These are phyloP conservation scores for Harringtonia aguacate DNA, from an alignment of 2,329 filamentous ascomycete genomes.

Conservation along the genomic window DNA sequence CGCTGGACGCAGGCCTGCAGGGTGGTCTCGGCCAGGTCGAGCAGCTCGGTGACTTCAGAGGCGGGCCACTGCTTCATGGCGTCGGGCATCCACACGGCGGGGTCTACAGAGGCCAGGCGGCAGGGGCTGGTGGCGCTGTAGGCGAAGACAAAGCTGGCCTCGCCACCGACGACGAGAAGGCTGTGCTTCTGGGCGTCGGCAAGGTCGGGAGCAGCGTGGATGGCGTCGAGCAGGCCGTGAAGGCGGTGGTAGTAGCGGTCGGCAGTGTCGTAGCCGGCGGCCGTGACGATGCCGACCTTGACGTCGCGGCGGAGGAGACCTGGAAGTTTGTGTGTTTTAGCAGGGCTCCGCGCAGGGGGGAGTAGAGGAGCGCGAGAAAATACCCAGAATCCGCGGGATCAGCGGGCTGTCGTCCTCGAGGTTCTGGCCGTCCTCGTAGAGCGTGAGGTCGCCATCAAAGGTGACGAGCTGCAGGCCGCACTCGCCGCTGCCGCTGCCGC, in stretches of 20 bases:
- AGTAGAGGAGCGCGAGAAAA: constrained; percentile 4
- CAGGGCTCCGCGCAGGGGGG: too few relatives aligned
- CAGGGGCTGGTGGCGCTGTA: constrained; percentile 56
- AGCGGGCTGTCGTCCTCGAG: constrained; percentile 67
- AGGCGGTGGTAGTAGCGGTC: constrained; percentile 79
- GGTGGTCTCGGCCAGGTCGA: constrained; percentile 80
- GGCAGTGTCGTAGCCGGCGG: constrained; percentile 85
- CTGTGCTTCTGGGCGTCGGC: constrained; percentile 60
- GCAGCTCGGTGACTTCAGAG: constrained; percentile 63
- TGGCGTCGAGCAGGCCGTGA: constrained; percentile 73
- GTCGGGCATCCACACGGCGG: constrained; percentile 60
- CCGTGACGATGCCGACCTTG: constrained; percentile 90
- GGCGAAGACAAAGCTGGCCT: constrained; percentile 90
- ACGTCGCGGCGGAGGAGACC: constrained; percentile 68
- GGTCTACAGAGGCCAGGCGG: constrained; percentile 57
- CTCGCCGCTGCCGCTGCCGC: constrained; percentile 15
- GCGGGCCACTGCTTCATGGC: constrained; percentile 73
- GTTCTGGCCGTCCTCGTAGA: constrained; percentile 83
- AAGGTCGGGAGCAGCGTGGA: constrained; percentile 41
- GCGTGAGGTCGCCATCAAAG: constrained; percentile 94
- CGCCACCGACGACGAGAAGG: constrained; percentile 86
- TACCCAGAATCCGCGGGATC: constrained; percentile 51
- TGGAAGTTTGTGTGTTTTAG: constrained; percentile 13
- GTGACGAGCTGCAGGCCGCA: constrained; percentile 76
- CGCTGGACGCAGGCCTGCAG: constrained; percentile 71